Evolutionary conservation across 257 asterid species (phyloP).

Genomic region (Rhazya stricta): DNA sequence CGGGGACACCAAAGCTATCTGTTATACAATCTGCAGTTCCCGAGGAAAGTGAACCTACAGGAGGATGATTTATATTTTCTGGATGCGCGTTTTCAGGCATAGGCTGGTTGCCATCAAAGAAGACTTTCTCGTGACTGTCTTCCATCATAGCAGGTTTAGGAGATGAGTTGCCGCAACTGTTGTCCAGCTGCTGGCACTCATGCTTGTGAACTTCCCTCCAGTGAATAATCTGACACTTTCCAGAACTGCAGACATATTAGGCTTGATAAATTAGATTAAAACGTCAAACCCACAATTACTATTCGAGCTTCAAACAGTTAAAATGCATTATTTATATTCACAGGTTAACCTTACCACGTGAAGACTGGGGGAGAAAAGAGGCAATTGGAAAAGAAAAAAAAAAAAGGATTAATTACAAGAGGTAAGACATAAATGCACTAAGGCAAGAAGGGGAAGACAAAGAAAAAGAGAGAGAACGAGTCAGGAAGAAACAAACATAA

Average conservation of each 20-base stretch:
- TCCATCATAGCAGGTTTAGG: slow-evolving; percentile 23
- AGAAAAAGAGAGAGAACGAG: not conserved
- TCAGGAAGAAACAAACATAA: not conserved
- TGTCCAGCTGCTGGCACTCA: slow-evolving; percentile 64
- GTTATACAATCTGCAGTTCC: slow-evolving; percentile 21
- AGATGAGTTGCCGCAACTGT: slow-evolving; percentile 31
- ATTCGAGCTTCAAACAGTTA: not conserved
- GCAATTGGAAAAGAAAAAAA: too few species aligned
- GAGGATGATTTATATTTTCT: slow-evolving; percentile 25
- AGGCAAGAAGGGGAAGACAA: not conserved
- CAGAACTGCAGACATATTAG: slow-evolving; percentile 54
- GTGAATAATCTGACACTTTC: slow-evolving; percentile 77
- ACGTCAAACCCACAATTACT: not conserved
- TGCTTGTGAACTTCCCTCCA: slow-evolving; percentile 92
- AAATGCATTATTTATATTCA: not conserved
- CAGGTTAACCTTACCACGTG: not conserved
- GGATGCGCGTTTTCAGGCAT: slow-evolving; percentile 25
- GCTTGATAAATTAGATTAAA: slow-evolving; percentile 10
- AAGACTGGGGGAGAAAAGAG: too few species aligned
- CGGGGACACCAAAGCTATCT: slow-evolving; percentile 29
- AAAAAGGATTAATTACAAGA: not conserved
- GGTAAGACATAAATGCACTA: not conserved
- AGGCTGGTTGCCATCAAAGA: slow-evolving; percentile 28
- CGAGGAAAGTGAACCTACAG: slow-evolving; percentile 17
- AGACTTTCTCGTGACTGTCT: slow-evolving; percentile 29